Percentiles rank a stretch among this genome's conserved stretches.
Evolutionary conservation across 768 basidiomycete genomes (phyloP).

Genomic region (Tulasnella sp.): DNA sequence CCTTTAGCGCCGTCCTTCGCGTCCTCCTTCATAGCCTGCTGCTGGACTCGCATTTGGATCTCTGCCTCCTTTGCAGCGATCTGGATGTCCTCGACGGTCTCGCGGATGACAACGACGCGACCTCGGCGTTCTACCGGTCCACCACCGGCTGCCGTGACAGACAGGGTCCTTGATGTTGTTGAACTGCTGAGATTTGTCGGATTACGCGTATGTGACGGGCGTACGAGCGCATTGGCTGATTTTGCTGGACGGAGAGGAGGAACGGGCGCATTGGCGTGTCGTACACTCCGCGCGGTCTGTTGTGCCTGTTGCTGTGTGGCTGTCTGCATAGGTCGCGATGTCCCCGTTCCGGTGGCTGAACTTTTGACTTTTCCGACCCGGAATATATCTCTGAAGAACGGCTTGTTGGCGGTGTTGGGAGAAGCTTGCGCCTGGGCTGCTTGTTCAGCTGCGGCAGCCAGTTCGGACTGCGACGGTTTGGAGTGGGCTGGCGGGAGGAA

Average conservation of each 20-base stretch:
- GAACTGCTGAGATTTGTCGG: constrained; percentile 35
- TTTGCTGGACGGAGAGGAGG: constrained; percentile 55
- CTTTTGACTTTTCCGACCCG: constrained; percentile 29
- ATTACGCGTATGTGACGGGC: constrained; percentile 44
- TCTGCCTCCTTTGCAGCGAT: constrained; percentile 76
- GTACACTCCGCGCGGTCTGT: not conserved
- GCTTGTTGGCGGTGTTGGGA: constrained; percentile 35
- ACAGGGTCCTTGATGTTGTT: constrained; percentile 22
- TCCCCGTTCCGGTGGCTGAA: constrained; percentile 2
- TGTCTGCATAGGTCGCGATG: constrained; percentile 38
- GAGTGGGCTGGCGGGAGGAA: constrained; percentile 86
- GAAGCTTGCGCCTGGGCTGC: not conserved
- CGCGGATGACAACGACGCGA: constrained; percentile 80
- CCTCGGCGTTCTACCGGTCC: constrained; percentile 49
- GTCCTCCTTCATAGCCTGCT: constrained; percentile 51
- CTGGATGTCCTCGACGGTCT: constrained; percentile 72
- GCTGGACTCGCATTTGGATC: constrained; percentile 66
- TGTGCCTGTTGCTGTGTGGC: constrained; percentile 64
- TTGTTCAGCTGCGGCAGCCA: constrained; percentile 19
- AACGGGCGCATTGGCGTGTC: constrained; percentile 42
- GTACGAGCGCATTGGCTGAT: constrained; percentile 47
- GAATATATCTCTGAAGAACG: constrained; percentile 35
- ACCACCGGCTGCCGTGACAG: constrained; percentile 11
- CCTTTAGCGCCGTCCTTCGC: constrained; percentile 11
- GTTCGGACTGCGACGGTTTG: constrained; percentile 55